Evolutionary conservation across 176 grass and related monocot genomes (phyloP).

Genomic region (Melocanna baccifera): DNA sequence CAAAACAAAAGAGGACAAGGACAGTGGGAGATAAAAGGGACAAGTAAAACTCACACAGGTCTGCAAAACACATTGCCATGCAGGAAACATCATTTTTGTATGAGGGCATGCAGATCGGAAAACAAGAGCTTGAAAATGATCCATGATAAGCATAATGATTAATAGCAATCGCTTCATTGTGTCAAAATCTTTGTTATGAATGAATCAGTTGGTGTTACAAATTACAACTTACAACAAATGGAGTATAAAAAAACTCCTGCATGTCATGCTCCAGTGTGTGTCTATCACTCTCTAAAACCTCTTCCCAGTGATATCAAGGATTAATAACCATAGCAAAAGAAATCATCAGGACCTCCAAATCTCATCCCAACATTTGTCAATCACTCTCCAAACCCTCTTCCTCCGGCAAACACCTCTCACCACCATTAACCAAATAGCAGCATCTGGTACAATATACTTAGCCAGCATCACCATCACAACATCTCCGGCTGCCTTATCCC

Average conservation of each 20-base stretch:
- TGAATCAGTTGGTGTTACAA: conserved; percentile 42
- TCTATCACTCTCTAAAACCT: too few relatives aligned
- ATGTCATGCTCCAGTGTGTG: neutral
- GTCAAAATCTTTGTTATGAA: conserved; percentile 39
- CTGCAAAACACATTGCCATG: neutral
- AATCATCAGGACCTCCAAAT: conserved; percentile 57
- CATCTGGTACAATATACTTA: conserved; percentile 64
- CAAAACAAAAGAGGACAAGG: neutral
- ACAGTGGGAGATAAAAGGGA: neutral
- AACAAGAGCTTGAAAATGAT: neutral
- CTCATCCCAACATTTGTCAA: conserved; percentile 69
- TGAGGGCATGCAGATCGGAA: neutral
- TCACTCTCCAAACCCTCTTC: conserved; percentile 42
- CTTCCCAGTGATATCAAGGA: neutral
- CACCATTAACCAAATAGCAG: conserved; percentile 49
- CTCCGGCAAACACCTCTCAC: conserved; percentile 51
- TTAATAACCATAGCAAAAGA: conserved; percentile 18
- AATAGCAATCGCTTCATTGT: conserved; percentile 35
- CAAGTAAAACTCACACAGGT: neutral
- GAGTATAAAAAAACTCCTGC: conserved; percentile 42
- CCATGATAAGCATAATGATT: neutral
- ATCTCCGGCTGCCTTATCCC: conserved; percentile 49
- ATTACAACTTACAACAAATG: conserved; percentile 47
- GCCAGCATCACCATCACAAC: conserved; percentile 66
- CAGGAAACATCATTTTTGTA: neutral